Base-by-base conservation (phyloP, 345 rosid species). In the Hypericum perforatum region DNA sequence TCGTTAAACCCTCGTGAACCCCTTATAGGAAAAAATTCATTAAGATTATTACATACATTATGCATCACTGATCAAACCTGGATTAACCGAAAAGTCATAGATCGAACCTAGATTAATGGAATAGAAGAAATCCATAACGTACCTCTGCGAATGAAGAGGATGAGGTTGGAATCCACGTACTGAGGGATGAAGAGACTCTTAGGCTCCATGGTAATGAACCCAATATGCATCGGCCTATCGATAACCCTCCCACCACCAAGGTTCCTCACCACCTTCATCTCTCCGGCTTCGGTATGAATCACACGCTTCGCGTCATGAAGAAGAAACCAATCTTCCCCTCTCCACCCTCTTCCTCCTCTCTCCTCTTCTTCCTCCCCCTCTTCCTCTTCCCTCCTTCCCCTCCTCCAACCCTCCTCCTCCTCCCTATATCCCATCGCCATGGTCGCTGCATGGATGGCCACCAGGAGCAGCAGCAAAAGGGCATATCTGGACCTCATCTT, bases 151-250 rank as follows among this genome's bases (percentile, higher is more conserved):
- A 88, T 37, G 61, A 92, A 92, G 69, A 92, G 64, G 70, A 85
- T 75, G 58, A 88, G 63, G 61, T 66, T 74, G 13, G 94, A 82
- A 57, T 88, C 95, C 7, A 80, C 73, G 62, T 85, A 92, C 71
- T 80, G 94, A 61, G 95, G 98, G 39, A 92, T 54, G 72, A 88
- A 80, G 45, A 88, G 89, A 42, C 78, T 43, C 36, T 71, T 57
- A 15, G 98, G 97, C 66, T 88, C 91, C 97, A 92, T 88, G 1
- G 82, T 74, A 45, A 92, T 76, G 76, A 88, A 82, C 11, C 95
- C 97, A 39, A 85, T 77, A 60, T 86, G 85, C 81, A 78, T 57
- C 14, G 81, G 78, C 60, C 73, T 78, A 52, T 81, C 82, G 6
- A 71, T 43, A 13, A 71, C 63, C 52, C 71, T 71, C 39, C 84